Percentiles rank a stretch among this genome's conserved stretches.
Evolutionary conservation across 140 eudicot species (phyloP).

Genomic region (Anethum foeniculum): DNA sequence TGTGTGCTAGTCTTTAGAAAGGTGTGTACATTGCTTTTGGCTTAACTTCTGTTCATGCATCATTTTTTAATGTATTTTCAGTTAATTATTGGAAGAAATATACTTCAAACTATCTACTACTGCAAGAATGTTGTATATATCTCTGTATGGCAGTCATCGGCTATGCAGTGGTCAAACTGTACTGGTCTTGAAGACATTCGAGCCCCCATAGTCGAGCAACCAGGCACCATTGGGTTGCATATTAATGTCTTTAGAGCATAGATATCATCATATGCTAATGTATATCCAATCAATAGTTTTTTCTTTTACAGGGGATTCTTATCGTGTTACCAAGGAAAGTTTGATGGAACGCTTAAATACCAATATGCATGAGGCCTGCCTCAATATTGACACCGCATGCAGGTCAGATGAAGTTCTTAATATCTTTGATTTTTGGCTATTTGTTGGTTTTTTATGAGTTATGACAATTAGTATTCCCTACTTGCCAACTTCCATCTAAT

Average conservation of each 20-base stretch:
- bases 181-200: neutral
- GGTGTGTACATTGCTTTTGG: neutral
- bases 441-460: neutral
- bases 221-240: conserved; percentile 1
- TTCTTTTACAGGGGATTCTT: conserved; percentile 27
- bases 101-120: neutral
- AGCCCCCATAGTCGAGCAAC: neutral
- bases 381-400: conserved; percentile 46
- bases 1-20: neutral
- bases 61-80: neutral
- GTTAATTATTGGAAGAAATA: neutral
- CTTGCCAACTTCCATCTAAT: neutral
- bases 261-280: neutral
- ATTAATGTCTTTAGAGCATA: neutral
- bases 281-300: neutral
- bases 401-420: conserved; percentile 35
- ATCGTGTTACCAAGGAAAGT: conserved; percentile 51
- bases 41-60: neutral
- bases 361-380: conserved; percentile 69
- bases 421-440: neutral
- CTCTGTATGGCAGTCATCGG: neutral
- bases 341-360: conserved; percentile 62
- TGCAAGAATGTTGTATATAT: neutral
- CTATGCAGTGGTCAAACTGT: neutral
- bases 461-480: neutral